Evolutionary conservation across 2,329 filamentous ascomycete species (phyloP), one percentile per base, ranked within the genome.

Genomic region (Aspergillus candidus): DNA sequence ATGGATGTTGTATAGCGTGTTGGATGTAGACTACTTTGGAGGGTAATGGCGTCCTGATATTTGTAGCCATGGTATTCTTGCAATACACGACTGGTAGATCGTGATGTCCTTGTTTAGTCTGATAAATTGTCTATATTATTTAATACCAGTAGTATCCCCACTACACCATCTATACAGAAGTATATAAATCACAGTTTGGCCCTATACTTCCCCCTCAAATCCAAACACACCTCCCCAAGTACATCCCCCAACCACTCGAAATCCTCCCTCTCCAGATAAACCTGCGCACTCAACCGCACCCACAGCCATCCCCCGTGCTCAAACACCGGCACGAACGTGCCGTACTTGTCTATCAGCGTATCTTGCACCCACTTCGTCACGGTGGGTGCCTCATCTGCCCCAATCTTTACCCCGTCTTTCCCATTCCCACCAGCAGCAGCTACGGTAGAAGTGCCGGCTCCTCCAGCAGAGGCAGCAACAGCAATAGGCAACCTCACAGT

Each of bases 211-310:
- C 75, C 72, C 37, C 63, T 68, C 29, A 77, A 74, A 52, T 74
- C 67, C 34, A 71, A 70, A 56, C 76, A 81, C 4, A 86, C 53
- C 30, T 71, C 68, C 59, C 78, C 76, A 56, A 93, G 63, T 7
- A 76, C 69, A 40, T 71, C 60, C 0, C 75, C 86, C 4, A 77
- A 75, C 77, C 79, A 86, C 60, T 84, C 78, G 59, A 93, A 95
- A 64, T 96, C 89, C 11, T 74, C 73, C 51, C 83, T 62, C 18
- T 88, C 87, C n/a, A 96, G 67, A 61, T 93, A 97, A 0, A 93
- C 77, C 72, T 95, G 89, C 11, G 79, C 87, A 60, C 85, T 89
- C 38, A 94, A 58, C 38, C 91, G 72, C 0, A 76, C 72, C 85
- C 85, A 95, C 61, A 83, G 77, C 41, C 73, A 73, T 0, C 75